Evolutionary conservation across 1,139 yeast genomes (phyloP), one percentile per base, ranked within the genome.

Genomic region (Nakaseomyces kungkrabaensis): DNA sequence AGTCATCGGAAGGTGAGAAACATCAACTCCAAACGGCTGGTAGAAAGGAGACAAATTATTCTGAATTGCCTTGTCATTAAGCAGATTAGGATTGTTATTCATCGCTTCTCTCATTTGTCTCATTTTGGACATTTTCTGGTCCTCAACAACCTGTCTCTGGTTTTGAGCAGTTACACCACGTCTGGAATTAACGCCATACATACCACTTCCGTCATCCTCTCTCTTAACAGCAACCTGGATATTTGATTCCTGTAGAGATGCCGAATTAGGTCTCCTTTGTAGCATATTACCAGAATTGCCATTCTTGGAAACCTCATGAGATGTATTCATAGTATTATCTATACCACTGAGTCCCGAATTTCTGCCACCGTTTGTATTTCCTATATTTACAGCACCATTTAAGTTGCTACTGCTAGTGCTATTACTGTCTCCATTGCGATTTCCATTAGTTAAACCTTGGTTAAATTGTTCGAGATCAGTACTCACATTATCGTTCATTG

Each of bases 1-100:
- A 0, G 85, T 80, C 58, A 80, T 67, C 3, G 85, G 85, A 61
- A 79, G 78, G 52, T 69, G 72, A 3, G 68, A 58, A 1, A 68
- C 68, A 50, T 70, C 73, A 3, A 69, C 68, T 11, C 72, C 72
- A 54, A 67, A 68, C 0, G 72, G 72, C 27, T 69, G 71, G 54
- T 66, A 69, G 50, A 62, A 68, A 3, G 72, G 69, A 1, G 71
- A 68, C 13, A 69, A 52, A 6, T 66, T 57, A 33, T 69, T 70
- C 50, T 54, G 76, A 65, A 66, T 71, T 58, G 59, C 71, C 11
- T 65, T 63, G 45, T 63, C 65, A 38, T 56, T 53, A 10, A 58
- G 42, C 5, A 48, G 45, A 49, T 56, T 59, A 3, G 59, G 60
- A 37, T 58, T 58, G 43, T 52, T 55, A 37, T 51, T 51, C 52